A percentile compares a stretch with the other conserved stretches of the same genome.
Evolutionary conservation across 345 rosid species (phyloP).

Genomic region (Camelina sativa): DNA sequence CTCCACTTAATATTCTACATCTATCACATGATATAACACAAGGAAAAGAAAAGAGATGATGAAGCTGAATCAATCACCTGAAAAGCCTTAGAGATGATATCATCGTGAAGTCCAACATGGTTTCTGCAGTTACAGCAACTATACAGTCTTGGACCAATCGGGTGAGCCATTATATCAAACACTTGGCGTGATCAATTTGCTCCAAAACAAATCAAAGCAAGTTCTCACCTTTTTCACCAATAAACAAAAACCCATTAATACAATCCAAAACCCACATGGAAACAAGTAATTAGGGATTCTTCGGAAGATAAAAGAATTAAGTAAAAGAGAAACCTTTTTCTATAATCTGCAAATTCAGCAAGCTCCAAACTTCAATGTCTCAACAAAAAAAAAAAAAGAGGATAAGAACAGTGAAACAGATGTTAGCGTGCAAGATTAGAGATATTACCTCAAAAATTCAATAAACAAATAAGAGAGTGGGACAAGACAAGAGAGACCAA

Average conservation of each 20-base stretch:
- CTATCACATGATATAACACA: not conserved
- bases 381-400: not conserved
- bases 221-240: constrained; percentile 33
- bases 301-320: constrained; percentile 7
- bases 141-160: constrained; percentile 77
- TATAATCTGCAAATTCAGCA: constrained; percentile 18
- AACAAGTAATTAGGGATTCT: constrained; percentile 20
- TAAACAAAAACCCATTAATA: not conserved
- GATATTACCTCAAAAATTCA: constrained; percentile 28
- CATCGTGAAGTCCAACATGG: constrained; percentile 87
- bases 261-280: not conserved
- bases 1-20: not conserved
- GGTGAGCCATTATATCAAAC: constrained; percentile 61
- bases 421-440: constrained; percentile 55
- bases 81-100: constrained; percentile 89
- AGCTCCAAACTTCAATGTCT: constrained; percentile 33
- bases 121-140: constrained; percentile 87
- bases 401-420: constrained; percentile 40
- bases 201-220: constrained; percentile 30
- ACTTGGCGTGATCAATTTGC: constrained; percentile 37
- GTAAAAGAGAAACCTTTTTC: constrained; percentile 24
- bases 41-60: constrained; percentile 1
- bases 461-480: constrained; percentile 35
- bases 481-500: constrained; percentile 12
- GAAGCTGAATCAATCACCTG: constrained; percentile 60